Percentiles rank a stretch among this genome's conserved stretches.
Evolutionary conservation across 352 stramenopile genomes (phyloP).

Genomic region (Phytopythium aichiense): DNA sequence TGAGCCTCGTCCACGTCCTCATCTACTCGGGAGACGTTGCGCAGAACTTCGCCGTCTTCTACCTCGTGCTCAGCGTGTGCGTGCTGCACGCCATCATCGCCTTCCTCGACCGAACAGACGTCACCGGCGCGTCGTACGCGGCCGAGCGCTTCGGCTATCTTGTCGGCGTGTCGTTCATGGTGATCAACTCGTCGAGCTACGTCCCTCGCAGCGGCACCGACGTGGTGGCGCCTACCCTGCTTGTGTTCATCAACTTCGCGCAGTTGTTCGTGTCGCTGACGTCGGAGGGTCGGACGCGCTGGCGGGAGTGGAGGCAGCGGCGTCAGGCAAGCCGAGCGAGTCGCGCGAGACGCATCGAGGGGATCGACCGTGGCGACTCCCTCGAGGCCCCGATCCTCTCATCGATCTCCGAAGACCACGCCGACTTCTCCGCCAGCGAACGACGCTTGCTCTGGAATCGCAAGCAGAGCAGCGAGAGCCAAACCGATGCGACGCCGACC

Average conservation of each 20-base stretch:
- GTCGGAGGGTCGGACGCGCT: too few relatives aligned
- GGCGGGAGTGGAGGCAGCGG: neutral
- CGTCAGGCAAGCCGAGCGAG: neutral
- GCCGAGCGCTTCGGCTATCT: conserved; percentile 24
- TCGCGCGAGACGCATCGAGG: neutral
- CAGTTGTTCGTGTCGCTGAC: neutral
- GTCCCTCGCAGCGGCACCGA: conserved; percentile 14
- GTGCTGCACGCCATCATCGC: conserved; percentile 22
- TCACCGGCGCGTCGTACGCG: conserved; percentile 17
- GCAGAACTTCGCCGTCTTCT: conserved; percentile 23
- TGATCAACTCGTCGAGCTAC: conserved; percentile 17
- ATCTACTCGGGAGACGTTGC: conserved; percentile 17
- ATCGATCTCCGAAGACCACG: neutral
- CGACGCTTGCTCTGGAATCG: neutral
- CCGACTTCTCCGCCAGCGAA: neutral
- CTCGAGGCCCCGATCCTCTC: conserved; percentile 5
- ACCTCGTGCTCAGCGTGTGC: conserved; percentile 25
- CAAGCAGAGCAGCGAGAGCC: neutral
- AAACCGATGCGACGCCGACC: neutral
- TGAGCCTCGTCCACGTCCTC: conserved; percentile 24
- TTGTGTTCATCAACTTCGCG: conserved; percentile 9
- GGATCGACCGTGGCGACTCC: neutral
- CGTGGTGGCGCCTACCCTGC: conserved; percentile 14
- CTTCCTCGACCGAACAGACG: conserved; percentile 23
- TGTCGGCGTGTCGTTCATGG: conserved; percentile 18